A percentile compares a stretch with the other conserved stretches of the same genome.
These are phyloP conservation scores for Pestalotiopsis sp. DNA, from an alignment of 2,329 filamentous ascomycete genomes.

Conservation along the genomic window DNA sequence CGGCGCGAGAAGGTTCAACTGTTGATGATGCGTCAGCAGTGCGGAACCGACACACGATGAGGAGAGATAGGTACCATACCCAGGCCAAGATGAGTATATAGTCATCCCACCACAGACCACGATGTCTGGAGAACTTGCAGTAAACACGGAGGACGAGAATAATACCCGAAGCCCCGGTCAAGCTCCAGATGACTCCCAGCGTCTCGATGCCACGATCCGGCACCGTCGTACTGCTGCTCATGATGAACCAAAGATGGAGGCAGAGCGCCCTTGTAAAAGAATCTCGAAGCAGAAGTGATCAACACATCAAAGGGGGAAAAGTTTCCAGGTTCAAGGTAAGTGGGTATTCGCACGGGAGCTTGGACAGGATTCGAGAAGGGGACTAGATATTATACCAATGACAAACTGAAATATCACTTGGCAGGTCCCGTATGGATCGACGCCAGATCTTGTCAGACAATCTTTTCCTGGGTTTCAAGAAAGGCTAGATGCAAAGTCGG, in stretches of 20 bases:
- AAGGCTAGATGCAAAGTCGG: not conserved
- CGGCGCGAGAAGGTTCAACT: not conserved
- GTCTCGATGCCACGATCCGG: not conserved
- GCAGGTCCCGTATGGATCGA: not conserved
- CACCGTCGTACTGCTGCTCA: not conserved
- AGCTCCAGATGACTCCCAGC: slow-evolving; percentile 1
- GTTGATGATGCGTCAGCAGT: not conserved
- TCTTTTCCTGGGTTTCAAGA: not conserved
- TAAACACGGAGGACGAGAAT: not conserved
- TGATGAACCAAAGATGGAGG: not conserved
- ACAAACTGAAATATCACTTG: not conserved
- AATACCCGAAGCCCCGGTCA: not conserved
- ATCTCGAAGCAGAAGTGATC: slow-evolving; percentile 1
- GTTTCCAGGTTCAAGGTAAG: not conserved
- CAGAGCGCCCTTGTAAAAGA: not conserved
- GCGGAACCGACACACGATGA: not conserved
- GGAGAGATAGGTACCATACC: slow-evolving; percentile 17
- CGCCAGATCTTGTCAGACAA: not conserved
- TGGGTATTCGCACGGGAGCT: not conserved
- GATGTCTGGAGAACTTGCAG: slow-evolving; percentile 7
- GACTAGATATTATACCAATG: not conserved
- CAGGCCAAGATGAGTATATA: slow-evolving; percentile 27
- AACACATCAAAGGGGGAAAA: not conserved
- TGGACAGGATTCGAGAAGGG: not conserved
- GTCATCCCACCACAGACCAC: slow-evolving; percentile 31